Conservation (phyloP, 139 green algal species). For the Chlamydomonas incerta region DNA sequence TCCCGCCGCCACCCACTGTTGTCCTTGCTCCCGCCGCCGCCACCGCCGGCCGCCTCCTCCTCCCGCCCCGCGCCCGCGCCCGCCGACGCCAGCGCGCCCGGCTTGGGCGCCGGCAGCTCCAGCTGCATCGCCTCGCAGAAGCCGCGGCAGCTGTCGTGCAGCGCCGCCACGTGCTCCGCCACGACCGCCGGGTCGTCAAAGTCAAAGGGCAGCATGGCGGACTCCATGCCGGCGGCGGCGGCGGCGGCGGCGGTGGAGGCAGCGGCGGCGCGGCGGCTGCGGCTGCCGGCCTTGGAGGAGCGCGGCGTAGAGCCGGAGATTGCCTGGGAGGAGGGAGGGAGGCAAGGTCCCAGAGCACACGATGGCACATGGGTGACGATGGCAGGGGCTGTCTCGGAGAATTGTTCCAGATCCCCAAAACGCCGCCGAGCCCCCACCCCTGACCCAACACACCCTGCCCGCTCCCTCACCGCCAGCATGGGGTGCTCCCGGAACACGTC, state of each 20-base stretch:
- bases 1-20: background rate
- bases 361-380: no score
- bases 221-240: background rate
- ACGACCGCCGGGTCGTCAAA: slow-evolving; percentile 32
- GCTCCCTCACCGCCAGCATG: background rate
- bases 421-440: no score
- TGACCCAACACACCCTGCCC: no score
- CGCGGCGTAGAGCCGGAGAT: no score
- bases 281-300: no score
- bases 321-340: no score
- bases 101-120: background rate
- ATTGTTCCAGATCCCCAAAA: no score
- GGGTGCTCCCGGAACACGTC: slow-evolving; percentile 27
- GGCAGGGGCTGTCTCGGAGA: no score
- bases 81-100: no score
- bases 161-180: slow-evolving; percentile 33
- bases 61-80: background rate
- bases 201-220: background rate
- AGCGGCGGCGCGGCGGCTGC: background rate
- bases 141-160: slow-evolving; percentile 69
- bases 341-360: no score
- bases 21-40: slow-evolving; percentile 1
- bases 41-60: no score
- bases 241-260: no score
- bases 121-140: background rate